Conservation (phyloP, 2,329 filamentous ascomycete species). For the Verticillium dahliae region DNA sequence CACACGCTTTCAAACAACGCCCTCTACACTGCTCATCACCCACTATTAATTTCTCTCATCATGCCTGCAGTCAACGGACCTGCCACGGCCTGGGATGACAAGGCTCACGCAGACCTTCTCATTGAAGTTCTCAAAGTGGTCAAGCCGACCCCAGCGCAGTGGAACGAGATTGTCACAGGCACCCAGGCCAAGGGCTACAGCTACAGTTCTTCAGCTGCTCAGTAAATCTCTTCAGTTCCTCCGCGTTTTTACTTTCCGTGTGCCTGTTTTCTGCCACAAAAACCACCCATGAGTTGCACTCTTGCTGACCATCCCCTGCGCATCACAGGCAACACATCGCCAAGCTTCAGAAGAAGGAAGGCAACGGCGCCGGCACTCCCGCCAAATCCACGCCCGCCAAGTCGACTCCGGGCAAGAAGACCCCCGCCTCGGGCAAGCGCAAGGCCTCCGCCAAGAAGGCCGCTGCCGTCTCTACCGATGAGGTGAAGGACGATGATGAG, state of each 20-base stretch:
- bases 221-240: slow-evolving; percentile 21
- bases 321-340: slow-evolving; percentile 36
- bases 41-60: neutral
- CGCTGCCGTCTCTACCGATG: slow-evolving; percentile 1
- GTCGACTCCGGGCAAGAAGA: slow-evolving; percentile 8
- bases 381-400: neutral
- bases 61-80: neutral
- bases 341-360: slow-evolving; percentile 29
- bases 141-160: slow-evolving; percentile 24
- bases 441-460: slow-evolving; percentile 14
- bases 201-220: slow-evolving; percentile 31
- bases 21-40: neutral
- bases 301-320: slow-evolving; percentile 6
- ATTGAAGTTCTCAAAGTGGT: slow-evolving; percentile 26
- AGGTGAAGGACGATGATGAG: neutral
- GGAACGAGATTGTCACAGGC: slow-evolving; percentile 22
- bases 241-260: neutral
- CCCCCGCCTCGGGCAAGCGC: slow-evolving; percentile 11
- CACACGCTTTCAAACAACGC: neutral
- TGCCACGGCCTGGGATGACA: slow-evolving; percentile 22
- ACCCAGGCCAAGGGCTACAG: slow-evolving; percentile 27
- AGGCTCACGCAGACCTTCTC: slow-evolving; percentile 31
- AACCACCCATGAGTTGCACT: too few relatives aligned
- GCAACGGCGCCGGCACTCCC: slow-evolving; percentile 19
- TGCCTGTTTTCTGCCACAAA: neutral